Percentiles rank a stretch among this genome's conserved stretches.
These are phyloP conservation scores for Diplosphaera chodatii DNA, from an alignment of 139 green algal genomes.

Conservation along the genomic window DNA sequence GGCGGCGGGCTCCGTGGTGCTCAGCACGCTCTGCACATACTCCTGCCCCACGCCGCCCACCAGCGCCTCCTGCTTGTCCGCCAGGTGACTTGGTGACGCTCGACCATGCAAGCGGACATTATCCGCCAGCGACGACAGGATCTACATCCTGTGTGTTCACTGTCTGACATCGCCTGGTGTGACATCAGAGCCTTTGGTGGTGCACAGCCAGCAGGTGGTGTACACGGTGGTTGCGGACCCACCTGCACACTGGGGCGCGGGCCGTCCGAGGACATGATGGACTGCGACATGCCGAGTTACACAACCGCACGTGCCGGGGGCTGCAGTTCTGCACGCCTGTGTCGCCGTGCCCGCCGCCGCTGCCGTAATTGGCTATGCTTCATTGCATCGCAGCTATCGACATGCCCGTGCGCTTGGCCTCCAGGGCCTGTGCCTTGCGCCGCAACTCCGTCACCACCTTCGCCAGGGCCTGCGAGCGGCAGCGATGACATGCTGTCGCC, in stretches of 20 bases:
- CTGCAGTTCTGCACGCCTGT: no score
- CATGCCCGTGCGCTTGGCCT: constrained; percentile 1
- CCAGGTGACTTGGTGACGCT: no score
- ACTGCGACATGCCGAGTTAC: not conserved
- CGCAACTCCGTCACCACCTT: constrained; percentile 60
- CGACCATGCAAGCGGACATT: no score
- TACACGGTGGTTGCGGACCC: not conserved
- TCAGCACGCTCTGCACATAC: constrained; percentile 37
- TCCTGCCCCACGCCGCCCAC: constrained; percentile 25
- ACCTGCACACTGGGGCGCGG: not conserved
- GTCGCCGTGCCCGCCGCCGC: no score
- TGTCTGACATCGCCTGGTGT: no score
- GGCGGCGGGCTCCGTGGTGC: constrained; percentile 26
- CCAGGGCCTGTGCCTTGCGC: constrained; percentile 40
- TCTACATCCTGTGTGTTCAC: no score
- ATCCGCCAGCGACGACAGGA: no score
- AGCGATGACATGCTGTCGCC: no score
- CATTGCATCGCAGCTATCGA: not conserved
- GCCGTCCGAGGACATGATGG: not conserved
- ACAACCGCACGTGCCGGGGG: no score
- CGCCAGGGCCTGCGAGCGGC: constrained; percentile 49
- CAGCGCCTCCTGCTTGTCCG: constrained; percentile 16
- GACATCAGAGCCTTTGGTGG: no score
- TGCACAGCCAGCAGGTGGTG: no score
- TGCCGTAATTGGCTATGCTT: no score